These are phyloP conservation scores for Tanacetum coccineum DNA, from an alignment of 129 eudicot genomes.

Conservation along the genomic window DNA sequence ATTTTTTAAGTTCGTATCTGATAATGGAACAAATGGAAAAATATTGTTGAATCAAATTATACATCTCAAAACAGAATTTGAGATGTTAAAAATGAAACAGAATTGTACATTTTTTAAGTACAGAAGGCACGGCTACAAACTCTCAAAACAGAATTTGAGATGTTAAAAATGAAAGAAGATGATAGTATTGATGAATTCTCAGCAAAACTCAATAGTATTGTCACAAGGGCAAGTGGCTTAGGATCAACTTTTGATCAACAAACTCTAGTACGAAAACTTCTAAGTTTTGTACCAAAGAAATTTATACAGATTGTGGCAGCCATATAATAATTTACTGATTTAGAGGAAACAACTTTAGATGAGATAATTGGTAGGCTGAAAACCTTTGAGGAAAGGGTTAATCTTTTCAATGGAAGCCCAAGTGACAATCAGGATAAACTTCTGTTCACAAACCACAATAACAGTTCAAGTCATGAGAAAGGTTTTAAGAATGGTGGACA, in stretches of 20 bases:
- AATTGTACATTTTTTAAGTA: no score
- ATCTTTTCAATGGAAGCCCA: not conserved
- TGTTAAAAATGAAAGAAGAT: not conserved
- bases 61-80: not conserved
- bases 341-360: not conserved
- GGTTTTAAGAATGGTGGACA: not conserved
- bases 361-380: not conserved
- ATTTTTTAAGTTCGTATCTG: no score
- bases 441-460: not conserved
- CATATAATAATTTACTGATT: no score
- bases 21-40: no score
- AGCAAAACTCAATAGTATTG: not conserved
- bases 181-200: not conserved
- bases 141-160: not conserved
- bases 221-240: not conserved
- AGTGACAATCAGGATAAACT: not conserved
- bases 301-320: not conserved
- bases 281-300: not conserved
- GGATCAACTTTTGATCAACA: not conserved
- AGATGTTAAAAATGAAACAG: not conserved
- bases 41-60: no score
- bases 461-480: not conserved
- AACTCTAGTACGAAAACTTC: not conserved
- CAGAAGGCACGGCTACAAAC: no score
- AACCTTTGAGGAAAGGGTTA: not conserved